Evolutionary conservation across 23 red algal species (phyloP).

Genomic region (Chondrus crispus): DNA sequence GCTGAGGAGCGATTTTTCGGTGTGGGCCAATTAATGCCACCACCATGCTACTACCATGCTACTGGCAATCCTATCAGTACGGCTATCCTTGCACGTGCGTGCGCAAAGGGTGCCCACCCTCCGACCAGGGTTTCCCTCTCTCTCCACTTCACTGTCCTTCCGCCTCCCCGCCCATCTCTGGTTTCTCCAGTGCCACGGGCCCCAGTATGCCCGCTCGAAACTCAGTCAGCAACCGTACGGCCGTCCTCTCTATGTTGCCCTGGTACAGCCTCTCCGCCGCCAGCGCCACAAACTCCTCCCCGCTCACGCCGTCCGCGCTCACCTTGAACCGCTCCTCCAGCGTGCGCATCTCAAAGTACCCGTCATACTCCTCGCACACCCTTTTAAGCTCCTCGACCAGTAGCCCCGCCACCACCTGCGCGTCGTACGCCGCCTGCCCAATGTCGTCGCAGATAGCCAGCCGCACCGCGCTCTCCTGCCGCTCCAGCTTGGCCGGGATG

Average conservation of each 20-base stretch:
- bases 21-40: no score
- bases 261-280: conserved; percentile 42
- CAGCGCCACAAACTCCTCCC: conserved; percentile 58
- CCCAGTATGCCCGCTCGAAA: conserved; percentile 83
- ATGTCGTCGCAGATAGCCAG: conserved; percentile 97
- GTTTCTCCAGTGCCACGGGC: conserved; percentile 65
- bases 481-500: conserved; percentile 88
- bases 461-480: conserved; percentile 67
- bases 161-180: background rate
- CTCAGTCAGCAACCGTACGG: conserved; percentile 68
- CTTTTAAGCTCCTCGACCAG: conserved; percentile 65
- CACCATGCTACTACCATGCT: no score
- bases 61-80: no score
- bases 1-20: no score
- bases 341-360: conserved; percentile 48
- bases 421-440: conserved; percentile 91
- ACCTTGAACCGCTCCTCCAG: conserved; percentile 56
- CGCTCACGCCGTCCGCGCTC: background rate
- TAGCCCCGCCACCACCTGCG: conserved; percentile 65
- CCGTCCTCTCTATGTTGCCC: conserved; percentile 60
- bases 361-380: conserved; percentile 7
- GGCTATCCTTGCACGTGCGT: no score
- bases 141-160: no score
- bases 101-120: no score
- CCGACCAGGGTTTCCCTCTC: no score